Base-by-base conservation (phyloP, 2,329 filamentous ascomycete genomes). In the Aspergillus persii region DNA sequence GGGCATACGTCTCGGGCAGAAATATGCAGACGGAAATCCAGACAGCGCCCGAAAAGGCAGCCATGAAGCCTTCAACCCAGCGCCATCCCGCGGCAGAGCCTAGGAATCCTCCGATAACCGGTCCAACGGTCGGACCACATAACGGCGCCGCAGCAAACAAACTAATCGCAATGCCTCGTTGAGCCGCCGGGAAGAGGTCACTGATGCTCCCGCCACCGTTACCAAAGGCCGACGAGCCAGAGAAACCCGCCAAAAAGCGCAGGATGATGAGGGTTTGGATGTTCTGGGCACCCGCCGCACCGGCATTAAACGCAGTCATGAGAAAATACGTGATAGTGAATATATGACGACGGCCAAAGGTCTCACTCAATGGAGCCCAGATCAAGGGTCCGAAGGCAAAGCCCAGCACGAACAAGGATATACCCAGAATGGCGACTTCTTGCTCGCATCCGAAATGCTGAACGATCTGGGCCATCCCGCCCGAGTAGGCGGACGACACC, bases 91-190 rank as follows among this genome's bases (percentile, higher is more conserved):
- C 81, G 2, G 79, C 78, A 63, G 85, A 79, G 5, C 84, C 84
- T 1, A 89, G 76, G 69, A 90, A 91, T 1, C 87, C 87, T 56
- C 86, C 86, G 12, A 84, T 82, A 48, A 90, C 84, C 3, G 89
- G 88, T 0, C 88, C 58, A 27, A 61, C 31, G 58, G 71, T 83
- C 0, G 88, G 86, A 1, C 87, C 87, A 53, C 89, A 77, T 68
- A 89, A 89, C 0, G 87, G 87, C 2, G 86, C 86, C 4, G 85
- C 81, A 8, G 87, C 83, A 68, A 89, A 91, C 15, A 89, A 70
- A n/a, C 84, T 82, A 61, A 86, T 83, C 0, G 86, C 87, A 50
- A 80, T 67, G 56, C 84, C 84, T 58, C 84, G 76, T 54, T 85
- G 75, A 0, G 75, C 69, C 2, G 81, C 79, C 3, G 77, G 69